Evolutionary conservation across 257 asterid species (phyloP).

Genomic region (Linderniella brevidens): DNA sequence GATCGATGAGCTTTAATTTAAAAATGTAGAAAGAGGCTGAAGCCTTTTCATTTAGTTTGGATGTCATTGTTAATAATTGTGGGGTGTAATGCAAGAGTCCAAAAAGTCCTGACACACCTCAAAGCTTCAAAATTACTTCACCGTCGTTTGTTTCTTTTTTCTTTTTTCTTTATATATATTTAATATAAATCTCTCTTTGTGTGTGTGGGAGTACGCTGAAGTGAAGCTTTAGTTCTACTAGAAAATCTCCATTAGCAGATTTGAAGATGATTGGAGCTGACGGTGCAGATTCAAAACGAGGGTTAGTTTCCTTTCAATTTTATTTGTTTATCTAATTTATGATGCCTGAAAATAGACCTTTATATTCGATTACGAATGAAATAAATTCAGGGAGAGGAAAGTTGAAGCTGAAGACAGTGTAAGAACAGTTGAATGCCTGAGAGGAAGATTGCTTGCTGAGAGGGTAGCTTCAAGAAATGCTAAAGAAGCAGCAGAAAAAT

Average conservation of each 20-base stretch:
- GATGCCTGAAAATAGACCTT: no score
- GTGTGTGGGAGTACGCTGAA: neutral
- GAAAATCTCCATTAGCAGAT: conserved; percentile 2
- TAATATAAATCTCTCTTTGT: no score
- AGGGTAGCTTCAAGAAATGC: conserved; percentile 65
- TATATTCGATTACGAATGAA: no score
- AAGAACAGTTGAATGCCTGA: conserved; percentile 62
- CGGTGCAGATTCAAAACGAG: conserved; percentile 15
- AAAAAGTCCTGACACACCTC: conserved; percentile 17
- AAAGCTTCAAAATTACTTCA: conserved; percentile 11
- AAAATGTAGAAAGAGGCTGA: no score
- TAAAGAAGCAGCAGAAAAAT: conserved; percentile 27
- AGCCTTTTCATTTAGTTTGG: no score
- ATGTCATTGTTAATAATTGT: conserved; percentile 6
- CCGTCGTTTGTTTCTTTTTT: conserved; percentile 1
- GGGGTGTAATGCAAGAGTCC: conserved; percentile 15
- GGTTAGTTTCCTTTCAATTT: conserved; percentile 12
- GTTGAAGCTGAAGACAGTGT: conserved; percentile 35
- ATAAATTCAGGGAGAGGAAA: conserved; percentile 17
- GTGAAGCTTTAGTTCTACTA: neutral
- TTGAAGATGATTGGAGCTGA: conserved; percentile 14
- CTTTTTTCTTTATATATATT: neutral
- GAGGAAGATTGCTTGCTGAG: conserved; percentile 84
- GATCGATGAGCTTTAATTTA: no score
- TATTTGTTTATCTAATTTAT: no score